phyloP scores from a whole-genome alignment of 148 eudicot species.

The Camellia granthamiana region DNA sequence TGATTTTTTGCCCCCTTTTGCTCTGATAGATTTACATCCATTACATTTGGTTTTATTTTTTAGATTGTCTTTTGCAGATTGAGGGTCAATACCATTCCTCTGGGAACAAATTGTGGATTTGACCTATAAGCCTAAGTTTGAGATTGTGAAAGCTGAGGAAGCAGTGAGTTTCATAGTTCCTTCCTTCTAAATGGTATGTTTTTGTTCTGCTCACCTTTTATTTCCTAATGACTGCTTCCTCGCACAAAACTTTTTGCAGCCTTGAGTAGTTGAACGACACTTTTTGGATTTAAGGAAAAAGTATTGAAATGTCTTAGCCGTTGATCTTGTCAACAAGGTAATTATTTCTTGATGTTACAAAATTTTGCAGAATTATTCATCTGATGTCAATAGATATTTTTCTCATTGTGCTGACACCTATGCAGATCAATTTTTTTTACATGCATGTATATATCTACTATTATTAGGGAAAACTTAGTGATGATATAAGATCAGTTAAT shows the following conservation, averaged over 20 bases:
- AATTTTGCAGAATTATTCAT: neutral
- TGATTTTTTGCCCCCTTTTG: neutral
- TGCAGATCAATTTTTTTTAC: neutral
- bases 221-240: constrained; percentile 18
- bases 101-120: constrained; percentile 99
- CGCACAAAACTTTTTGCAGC: constrained; percentile 39
- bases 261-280: constrained; percentile 86
- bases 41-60: constrained; percentile 6
- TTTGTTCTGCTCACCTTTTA: neutral
- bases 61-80: constrained; percentile 51
- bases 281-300: constrained; percentile 84
- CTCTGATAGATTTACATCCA: neutral
- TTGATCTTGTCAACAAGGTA: constrained; percentile 96
- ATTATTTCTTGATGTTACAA: constrained; percentile 10
- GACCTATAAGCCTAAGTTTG: constrained; percentile 92
- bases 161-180: constrained; percentile 52
- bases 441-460: neutral
- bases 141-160: constrained; percentile 72
- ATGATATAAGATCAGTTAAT: neutral
- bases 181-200: neutral
- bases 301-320: constrained; percentile 84
- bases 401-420: neutral
- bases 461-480: neutral
- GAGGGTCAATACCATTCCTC: constrained; percentile 93
- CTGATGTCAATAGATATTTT: neutral